Evolutionary conservation across 1,139 yeast genomes (phyloP).

Genomic region (Scheffersomyces parashehatae): DNA sequence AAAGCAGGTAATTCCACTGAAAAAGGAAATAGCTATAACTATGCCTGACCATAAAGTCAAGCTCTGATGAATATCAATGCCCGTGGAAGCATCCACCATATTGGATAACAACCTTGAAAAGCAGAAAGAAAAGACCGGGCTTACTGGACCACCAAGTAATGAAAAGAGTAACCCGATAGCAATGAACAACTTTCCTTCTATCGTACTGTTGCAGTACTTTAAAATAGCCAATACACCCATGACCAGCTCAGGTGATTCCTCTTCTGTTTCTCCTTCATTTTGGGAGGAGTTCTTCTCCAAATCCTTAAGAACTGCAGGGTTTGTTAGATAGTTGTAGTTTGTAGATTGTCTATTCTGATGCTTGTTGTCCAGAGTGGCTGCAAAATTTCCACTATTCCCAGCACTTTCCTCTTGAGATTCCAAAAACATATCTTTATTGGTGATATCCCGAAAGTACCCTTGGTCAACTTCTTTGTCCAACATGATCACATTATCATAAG

Average conservation of each 20-base stretch:
- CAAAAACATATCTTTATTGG: constrained; percentile 9
- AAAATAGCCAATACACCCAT: constrained; percentile 36
- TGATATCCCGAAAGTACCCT: constrained; percentile 12
- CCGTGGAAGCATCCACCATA: constrained; percentile 47
- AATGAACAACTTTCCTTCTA: constrained; percentile 37
- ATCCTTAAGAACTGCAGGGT: constrained; percentile 26
- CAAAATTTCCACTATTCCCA: neutral
- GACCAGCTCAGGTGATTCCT: constrained; percentile 10
- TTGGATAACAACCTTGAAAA: constrained; percentile 68
- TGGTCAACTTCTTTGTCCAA: constrained; percentile 57
- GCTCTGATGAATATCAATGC: constrained; percentile 19
- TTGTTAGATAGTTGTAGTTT: constrained; percentile 16
- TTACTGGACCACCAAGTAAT: constrained; percentile 58
- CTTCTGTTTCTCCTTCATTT: constrained; percentile 1
- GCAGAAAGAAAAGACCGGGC: constrained; percentile 78
- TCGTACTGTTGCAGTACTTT: constrained; percentile 31
- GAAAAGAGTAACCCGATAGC: constrained; percentile 55
- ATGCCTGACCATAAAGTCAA: constrained; percentile 67
- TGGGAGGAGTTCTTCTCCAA: constrained; percentile 14
- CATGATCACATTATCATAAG: constrained; percentile 55
- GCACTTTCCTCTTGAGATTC: neutral
- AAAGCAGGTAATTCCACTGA: constrained; percentile 62
- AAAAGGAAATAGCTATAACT: constrained; percentile 58
- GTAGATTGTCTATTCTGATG: neutral
- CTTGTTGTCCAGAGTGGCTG: neutral